Base-by-base conservation (phyloP, 2,329 filamentous ascomycete genomes). In the Albifimbria verrucaria region DNA sequence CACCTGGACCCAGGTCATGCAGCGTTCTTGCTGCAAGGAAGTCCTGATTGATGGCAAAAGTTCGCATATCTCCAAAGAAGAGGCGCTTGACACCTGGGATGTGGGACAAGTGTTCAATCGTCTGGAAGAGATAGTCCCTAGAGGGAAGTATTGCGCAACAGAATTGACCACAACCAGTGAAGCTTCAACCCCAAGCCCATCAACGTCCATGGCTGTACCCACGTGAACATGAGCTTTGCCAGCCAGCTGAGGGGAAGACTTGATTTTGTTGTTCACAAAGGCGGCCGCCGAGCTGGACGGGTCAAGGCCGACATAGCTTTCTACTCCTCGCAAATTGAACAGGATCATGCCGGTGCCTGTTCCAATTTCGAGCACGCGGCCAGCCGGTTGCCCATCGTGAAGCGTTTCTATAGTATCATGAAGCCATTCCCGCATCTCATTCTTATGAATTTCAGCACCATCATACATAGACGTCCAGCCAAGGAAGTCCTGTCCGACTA, bases 11-110 rank as follows among this genome's bases (percentile, higher is more conserved):
- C 11, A 46, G n/a, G 47, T 26, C 17, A 56, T 3, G 24, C 11
- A 39, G 24, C 28, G 48, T 26, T 11, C 45, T 24, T 15, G 45
- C n/a, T 3, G 25, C 48, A 21, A 53, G 52, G 23, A 63, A 62
- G 21, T 50, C 32, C 21, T 23, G 47, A 28, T 59, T 45, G 7
- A 55, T 21, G 20, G 58, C 47, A 28, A 52, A 50, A 6, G 58
- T 56, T 32, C 59, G 56, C 23, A 62, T 50, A 41, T 62, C 59
- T 9, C 57, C 55, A 42, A 62, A 55, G 51, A 60, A 57, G 10
- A 62, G 21, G 0, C 41, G 48, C 41, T 55, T 48, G 4, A 54
- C 49, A 12, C 51, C 44, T 7, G 32, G 46, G 15, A 58, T 21
- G 3, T 43, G 15, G 1, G 49, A 12, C 24, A 59, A 39, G 22